Conservation (phyloP, 2,329 filamentous ascomycete genomes). For the Colletotrichum filicis region DNA sequence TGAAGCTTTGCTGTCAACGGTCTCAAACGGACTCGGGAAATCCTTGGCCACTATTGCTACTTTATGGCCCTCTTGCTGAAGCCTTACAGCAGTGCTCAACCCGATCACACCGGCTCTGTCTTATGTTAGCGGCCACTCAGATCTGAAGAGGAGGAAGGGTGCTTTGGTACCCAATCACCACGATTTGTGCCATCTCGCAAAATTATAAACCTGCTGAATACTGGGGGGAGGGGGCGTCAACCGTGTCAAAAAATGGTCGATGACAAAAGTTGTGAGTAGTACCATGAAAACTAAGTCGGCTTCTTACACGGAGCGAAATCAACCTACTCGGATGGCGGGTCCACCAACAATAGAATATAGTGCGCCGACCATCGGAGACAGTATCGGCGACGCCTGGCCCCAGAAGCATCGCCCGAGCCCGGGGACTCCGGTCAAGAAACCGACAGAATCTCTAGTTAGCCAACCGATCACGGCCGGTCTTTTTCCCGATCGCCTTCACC, state of each 20-base stretch:
- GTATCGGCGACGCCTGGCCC: constrained; percentile 1
- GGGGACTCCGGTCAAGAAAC: not conserved
- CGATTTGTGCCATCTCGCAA: constrained; percentile 18
- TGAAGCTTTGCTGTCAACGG: constrained; percentile 49
- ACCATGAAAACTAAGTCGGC: not conserved
- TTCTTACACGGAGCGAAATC: not conserved
- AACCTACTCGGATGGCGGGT: not conserved
- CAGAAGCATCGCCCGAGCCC: not conserved
- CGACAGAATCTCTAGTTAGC: not conserved
- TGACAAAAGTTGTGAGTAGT: not conserved
- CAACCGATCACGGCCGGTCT: constrained; percentile 15
- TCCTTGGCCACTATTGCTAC: constrained; percentile 58
- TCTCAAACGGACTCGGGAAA: constrained; percentile 59
- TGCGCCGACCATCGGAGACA: constrained; percentile 23
- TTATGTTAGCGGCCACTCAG: not conserved
- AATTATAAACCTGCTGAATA: not conserved
- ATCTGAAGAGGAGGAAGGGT: not conserved
- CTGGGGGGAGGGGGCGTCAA: too few species aligned
- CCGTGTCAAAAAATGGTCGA: not conserved
- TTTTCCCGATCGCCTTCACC: not conserved
- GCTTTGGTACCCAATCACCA: constrained; percentile 30
- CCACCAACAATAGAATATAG: not conserved
- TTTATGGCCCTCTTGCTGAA: constrained; percentile 52
- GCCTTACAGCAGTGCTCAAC: constrained; percentile 58
- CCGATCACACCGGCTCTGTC: constrained; percentile 64